phyloP scores from a whole-genome alignment of 768 basidiomycete species.

The Termitomyces sp. region DNA sequence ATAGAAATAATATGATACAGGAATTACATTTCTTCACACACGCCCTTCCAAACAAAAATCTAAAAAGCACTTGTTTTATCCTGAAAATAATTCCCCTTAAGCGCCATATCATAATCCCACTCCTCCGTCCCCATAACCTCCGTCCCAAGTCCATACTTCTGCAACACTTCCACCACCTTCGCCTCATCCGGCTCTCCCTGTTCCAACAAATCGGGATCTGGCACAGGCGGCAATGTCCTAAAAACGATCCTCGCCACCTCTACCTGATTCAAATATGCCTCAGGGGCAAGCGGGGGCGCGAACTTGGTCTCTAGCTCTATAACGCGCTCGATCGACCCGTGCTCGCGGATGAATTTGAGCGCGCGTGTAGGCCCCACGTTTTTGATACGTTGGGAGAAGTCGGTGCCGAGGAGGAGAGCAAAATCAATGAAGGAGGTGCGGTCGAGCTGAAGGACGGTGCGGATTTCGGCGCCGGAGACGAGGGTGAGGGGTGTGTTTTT shows the following conservation, averaged over 20 bases:
- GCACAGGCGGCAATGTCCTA: constrained; percentile 56
- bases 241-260: constrained; percentile 59
- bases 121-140: constrained; percentile 25
- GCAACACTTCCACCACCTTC: constrained; percentile 39
- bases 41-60: background rate
- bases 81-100: constrained; percentile 61
- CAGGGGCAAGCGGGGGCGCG: constrained; percentile 37
- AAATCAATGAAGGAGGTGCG: constrained; percentile 72
- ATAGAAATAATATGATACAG: background rate
- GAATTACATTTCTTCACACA: too few relatives aligned
- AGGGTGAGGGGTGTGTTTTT: constrained; percentile 52
- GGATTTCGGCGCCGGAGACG: constrained; percentile 61
- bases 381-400: constrained; percentile 82
- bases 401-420: constrained; percentile 82
- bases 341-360: constrained; percentile 64
- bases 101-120: constrained; percentile 38
- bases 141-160: constrained; percentile 43
- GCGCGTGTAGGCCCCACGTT: constrained; percentile 77
- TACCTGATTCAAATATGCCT: constrained; percentile 62
- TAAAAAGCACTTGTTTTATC: constrained; percentile 46
- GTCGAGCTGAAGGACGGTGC: constrained; percentile 49
- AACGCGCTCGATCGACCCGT: constrained; percentile 70
- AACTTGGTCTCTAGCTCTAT: constrained; percentile 48
- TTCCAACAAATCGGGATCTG: constrained; percentile 32
- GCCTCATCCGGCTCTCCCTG: constrained; percentile 32